Evolutionary conservation across 2,329 filamentous ascomycete genomes (phyloP).

Genomic region (Alternaria ventricosa): DNA sequence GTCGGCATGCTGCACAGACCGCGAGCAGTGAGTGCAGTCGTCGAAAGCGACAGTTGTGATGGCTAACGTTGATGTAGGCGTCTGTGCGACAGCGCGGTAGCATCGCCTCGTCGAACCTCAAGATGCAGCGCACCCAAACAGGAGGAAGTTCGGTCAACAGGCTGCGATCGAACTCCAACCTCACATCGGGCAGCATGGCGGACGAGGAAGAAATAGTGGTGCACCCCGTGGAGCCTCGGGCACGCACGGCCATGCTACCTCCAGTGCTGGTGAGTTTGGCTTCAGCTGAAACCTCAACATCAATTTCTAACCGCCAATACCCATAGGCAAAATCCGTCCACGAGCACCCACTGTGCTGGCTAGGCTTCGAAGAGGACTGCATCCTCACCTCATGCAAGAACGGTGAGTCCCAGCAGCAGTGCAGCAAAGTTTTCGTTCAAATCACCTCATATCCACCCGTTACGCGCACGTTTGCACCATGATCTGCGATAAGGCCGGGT

Average conservation of each 20-base stretch:
- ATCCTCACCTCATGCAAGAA: conserved; percentile 92
- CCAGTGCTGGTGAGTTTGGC: conserved; percentile 77
- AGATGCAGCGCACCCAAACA: conserved; percentile 60
- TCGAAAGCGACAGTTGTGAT: background rate
- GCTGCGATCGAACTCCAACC: conserved; percentile 73
- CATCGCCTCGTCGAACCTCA: conserved; percentile 57
- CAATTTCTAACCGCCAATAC: conserved; percentile 8
- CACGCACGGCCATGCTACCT: conserved; percentile 82
- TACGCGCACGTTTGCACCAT: conserved; percentile 11
- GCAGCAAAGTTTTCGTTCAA: conserved; percentile 14
- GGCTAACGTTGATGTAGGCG: conserved; percentile 44
- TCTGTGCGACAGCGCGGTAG: conserved; percentile 64
- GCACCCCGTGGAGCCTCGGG: conserved; percentile 84
- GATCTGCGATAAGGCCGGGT: conserved; percentile 33
- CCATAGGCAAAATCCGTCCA: conserved; percentile 80
- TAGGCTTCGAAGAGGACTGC: conserved; percentile 91
- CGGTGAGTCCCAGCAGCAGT: conserved; percentile 64
- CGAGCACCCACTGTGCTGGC: conserved; percentile 84
- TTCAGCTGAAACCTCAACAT: conserved; percentile 5
- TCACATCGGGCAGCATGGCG: conserved; percentile 60
- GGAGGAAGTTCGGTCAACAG: conserved; percentile 67
- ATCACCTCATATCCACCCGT: conserved; percentile 13
- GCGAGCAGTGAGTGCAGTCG: conserved; percentile 67
- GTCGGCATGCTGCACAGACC: conserved; percentile 95
- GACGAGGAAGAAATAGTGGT: conserved; percentile 67